Conservation (phyloP, 2,329 filamentous ascomycete species). For the Talaromyces sp. region DNA sequence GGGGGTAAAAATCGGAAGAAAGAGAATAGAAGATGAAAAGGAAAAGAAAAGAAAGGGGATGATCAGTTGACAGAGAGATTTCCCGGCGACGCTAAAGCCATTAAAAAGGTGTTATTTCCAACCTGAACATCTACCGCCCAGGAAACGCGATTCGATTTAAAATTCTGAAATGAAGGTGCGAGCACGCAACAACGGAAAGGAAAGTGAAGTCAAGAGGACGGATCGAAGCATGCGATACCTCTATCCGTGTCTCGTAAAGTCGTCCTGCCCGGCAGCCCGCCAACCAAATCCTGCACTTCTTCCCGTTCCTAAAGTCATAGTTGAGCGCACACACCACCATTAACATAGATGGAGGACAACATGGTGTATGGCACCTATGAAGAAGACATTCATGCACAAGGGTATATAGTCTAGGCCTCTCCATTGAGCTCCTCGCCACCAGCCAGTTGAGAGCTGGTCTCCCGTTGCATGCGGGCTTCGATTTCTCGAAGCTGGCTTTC, state of each 20-base stretch:
- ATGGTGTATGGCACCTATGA: conserved; percentile 23
- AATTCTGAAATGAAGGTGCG: background rate
- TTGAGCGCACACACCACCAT: conserved; percentile 29
- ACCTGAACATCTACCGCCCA: conserved; percentile 19
- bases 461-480: conserved; percentile 92
- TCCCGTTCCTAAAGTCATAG: conserved; percentile 10
- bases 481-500: conserved; percentile 99
- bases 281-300: conserved; percentile 2
- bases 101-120: conserved; percentile 29
- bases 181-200: conserved; percentile 15
- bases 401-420: conserved; percentile 27
- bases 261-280: conserved; percentile 23
- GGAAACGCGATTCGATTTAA: conserved; percentile 16
- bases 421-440: conserved; percentile 26
- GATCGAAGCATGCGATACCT: background rate
- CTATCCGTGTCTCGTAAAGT: conserved; percentile 19
- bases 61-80: conserved; percentile 19
- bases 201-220: conserved; percentile 13
- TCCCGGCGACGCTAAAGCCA: conserved; percentile 20
- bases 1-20: conserved; percentile 3
- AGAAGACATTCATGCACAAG: conserved; percentile 21
- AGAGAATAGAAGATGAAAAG: conserved; percentile 10
- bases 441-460: conserved; percentile 50
- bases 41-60: conserved; percentile 7
- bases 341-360: conserved; percentile 26